Evolutionary conservation across 257 asterid species (phyloP), one percentile per base, ranked within the genome.

Genomic region (Gynochthodes officinalis): DNA sequence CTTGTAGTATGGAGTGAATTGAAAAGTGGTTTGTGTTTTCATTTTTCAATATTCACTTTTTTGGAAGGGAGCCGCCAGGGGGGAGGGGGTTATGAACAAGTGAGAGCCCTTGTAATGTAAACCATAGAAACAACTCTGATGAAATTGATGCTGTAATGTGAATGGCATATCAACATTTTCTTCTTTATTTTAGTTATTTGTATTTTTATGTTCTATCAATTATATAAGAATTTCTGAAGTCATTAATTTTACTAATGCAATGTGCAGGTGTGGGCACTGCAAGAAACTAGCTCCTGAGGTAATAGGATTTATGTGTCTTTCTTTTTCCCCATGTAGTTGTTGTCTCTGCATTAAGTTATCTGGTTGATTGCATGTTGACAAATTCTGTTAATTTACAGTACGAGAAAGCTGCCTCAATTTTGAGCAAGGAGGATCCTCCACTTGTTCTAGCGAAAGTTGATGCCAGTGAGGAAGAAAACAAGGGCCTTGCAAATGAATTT

Each of bases 231-330:
- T 54, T 37, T 37, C 15, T 54, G 7, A 54, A 54, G 60, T 23
- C 9, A 54, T 23, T 48, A n/a, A 54, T 7, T 23, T 54, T 25
- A n/a, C n/a, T n/a, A n/a, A n/a, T n/a, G n/a, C n/a, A n/a, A n/a
- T n/a, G n/a, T n/a, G n/a, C 89, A 94, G 98, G 98, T 94, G 98
- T 79, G 99, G 99, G 2, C 97, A 89, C 69, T 94, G 99, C 74
- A 79, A 91, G 86, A 70, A 87, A 53, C 97, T 94, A 42, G 98
- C 96, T 37, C 99, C 99, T 5, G 99, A 94, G 98, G 98, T 94
- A 81, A n/a, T n/a, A n/a, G n/a, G n/a, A n/a, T n/a, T n/a, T n/a
- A n/a, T n/a, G n/a, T n/a, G n/a, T n/a, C n/a, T n/a, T n/a, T 23
- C 32, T 68, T 7, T 4, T 21, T 4, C n/a, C 61, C 4, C 19